phyloP scores from a whole-genome alignment of 169 alveolate genomes.

The Plasmodium cynomolgi region DNA sequence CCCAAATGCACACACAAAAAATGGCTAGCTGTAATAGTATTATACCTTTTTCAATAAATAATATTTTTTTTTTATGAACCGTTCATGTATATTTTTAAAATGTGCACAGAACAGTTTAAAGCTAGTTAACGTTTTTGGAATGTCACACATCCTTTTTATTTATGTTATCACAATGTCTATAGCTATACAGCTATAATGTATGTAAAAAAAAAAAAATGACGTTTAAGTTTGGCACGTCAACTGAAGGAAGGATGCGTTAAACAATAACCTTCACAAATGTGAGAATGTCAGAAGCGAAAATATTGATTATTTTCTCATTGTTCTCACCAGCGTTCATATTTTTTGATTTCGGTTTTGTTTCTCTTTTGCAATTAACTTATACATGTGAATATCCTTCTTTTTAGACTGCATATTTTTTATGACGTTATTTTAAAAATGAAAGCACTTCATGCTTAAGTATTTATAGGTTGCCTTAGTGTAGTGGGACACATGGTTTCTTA shows the following conservation, averaged over 20 bases:
- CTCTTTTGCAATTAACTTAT: neutral
- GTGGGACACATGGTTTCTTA: neutral
- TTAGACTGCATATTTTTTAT: neutral
- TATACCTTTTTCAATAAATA: neutral
- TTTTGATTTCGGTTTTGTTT: neutral
- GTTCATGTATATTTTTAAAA: conserved; percentile 10
- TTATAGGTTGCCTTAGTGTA: neutral
- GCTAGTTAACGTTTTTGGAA: neutral
- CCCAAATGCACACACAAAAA: conserved; percentile 20
- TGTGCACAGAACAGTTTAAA: neutral
- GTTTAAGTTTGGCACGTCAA: neutral
- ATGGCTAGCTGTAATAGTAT: conserved; percentile 10
- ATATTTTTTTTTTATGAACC: conserved; percentile 17
- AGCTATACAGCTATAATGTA: neutral
- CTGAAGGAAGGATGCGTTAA: neutral
- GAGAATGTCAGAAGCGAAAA: neutral
- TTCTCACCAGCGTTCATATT: neutral
- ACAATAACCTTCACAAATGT: neutral
- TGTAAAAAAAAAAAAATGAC: neutral
- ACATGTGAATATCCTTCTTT: neutral
- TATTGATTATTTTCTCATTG: neutral
- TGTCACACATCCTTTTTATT: neutral
- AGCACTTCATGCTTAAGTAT: neutral
- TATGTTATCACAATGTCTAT: neutral
- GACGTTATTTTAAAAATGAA: neutral